These are phyloP conservation scores for Paramecium sexaurelia DNA, from an alignment of 73 alveolate species.

Conservation along the genomic window DNA sequence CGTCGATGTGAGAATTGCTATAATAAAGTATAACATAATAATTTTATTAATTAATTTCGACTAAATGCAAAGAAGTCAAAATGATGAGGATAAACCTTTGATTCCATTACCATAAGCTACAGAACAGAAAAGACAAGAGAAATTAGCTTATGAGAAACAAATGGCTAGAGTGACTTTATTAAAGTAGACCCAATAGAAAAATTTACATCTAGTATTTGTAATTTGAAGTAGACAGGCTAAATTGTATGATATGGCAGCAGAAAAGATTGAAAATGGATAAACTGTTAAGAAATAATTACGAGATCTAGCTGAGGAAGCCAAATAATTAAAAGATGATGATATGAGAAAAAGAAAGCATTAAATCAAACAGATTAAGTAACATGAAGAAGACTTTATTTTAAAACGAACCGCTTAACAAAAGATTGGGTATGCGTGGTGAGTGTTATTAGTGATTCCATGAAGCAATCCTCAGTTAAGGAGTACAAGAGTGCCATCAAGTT, in stretches of 20 bases:
- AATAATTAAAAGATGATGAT: not conserved
- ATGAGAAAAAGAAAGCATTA: not conserved
- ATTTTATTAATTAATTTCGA: not conserved
- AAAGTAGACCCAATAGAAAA: constrained; percentile 10
- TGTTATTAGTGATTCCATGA: not conserved
- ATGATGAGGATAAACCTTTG: not conserved
- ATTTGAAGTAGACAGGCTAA: constrained; percentile 8
- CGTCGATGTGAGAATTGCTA: not conserved
- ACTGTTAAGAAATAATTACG: not conserved
- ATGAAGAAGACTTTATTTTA: not conserved
- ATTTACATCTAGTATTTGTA: not conserved
- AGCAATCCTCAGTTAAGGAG: constrained; percentile 37
- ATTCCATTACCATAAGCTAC: constrained; percentile 7
- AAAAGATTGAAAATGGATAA: not conserved
- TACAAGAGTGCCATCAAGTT: constrained; percentile 22
- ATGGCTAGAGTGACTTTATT: constrained; percentile 3
- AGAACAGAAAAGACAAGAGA: not conserved
- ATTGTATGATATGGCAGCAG: constrained; percentile 50
- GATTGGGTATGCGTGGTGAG: constrained; percentile 2
- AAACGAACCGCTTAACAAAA: not conserved
- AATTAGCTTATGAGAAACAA: not conserved
- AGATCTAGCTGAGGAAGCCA: not conserved
- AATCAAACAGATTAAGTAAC: constrained; percentile 7
- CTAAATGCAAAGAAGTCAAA: not conserved
- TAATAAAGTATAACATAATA: not conserved